Conservation (phyloP, 2,329 filamentous ascomycete species). For the Aspergillus pseudoglaucus region DNA sequence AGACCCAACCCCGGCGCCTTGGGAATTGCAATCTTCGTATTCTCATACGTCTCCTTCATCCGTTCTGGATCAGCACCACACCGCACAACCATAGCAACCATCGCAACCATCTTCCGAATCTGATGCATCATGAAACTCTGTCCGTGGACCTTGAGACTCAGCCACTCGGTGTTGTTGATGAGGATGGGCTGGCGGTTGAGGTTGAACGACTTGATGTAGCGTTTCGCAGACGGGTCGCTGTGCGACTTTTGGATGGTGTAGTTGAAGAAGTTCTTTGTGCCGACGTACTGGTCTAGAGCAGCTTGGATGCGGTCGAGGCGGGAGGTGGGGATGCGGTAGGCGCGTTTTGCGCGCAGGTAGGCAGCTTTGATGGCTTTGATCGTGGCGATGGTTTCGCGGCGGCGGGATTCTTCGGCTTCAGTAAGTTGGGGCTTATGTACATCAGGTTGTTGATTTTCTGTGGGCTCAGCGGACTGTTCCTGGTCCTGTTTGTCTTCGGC, state of each 20-base stretch:
- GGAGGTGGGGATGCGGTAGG: slow-evolving; percentile 68
- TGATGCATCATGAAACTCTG: slow-evolving; percentile 99
- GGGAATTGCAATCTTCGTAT: slow-evolving; percentile 73
- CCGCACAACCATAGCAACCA: slow-evolving; percentile 77
- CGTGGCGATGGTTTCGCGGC: slow-evolving; percentile 54
- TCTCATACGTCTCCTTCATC: slow-evolving; percentile 67
- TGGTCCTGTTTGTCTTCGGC: slow-evolving; percentile 16
- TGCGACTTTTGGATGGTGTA: slow-evolving; percentile 87
- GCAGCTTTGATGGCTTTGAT: slow-evolving; percentile 71
- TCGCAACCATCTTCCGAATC: slow-evolving; percentile 97
- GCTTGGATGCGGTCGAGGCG: slow-evolving; percentile 71
- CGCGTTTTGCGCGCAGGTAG: slow-evolving; percentile 74
- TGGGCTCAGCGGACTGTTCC: slow-evolving; percentile 5
- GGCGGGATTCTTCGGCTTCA: slow-evolving; percentile 17
- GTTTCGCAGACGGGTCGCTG: slow-evolving; percentile 75
- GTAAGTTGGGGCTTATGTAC: slow-evolving; percentile 8
- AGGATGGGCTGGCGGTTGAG: slow-evolving; percentile 70
- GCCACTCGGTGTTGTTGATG: slow-evolving; percentile 89
- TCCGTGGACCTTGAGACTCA: slow-evolving; percentile 90
- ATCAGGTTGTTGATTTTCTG: slow-evolving; percentile 8
- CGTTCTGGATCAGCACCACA: slow-evolving; percentile 69
- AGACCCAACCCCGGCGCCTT: slow-evolving; percentile 88
- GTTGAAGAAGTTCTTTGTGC: slow-evolving; percentile 92
- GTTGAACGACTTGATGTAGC: slow-evolving; percentile 87
- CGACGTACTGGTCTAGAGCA: slow-evolving; percentile 67